These are phyloP conservation scores for Polysphondylium violaceum DNA, from an alignment of 78 protist species.

Conservation along the genomic window DNA sequence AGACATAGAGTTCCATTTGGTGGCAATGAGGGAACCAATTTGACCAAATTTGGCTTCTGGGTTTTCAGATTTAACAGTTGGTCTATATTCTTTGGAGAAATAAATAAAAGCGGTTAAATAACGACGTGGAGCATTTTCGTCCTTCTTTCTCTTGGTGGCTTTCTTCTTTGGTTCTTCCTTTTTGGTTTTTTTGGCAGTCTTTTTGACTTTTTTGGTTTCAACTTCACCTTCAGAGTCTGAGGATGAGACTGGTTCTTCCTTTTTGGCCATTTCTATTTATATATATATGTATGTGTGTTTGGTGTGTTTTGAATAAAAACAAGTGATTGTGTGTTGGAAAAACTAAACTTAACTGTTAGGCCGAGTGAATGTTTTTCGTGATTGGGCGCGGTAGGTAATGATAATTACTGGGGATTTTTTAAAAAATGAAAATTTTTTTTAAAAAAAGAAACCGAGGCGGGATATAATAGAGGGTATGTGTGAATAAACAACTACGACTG, in stretches of 20 bases:
- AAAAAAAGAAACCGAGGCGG: too few relatives aligned
- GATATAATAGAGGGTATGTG: too few relatives aligned
- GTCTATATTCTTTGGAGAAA: constrained; percentile 69
- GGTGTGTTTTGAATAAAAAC: too few relatives aligned
- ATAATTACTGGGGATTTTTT: too few relatives aligned
- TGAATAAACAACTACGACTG: too few relatives aligned
- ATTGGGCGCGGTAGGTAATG: too few relatives aligned
- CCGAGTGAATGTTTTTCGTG: too few relatives aligned
- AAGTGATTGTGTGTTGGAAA: too few relatives aligned
- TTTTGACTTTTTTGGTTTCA: not conserved
- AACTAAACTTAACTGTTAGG: too few relatives aligned
- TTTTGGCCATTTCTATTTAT: too few relatives aligned
- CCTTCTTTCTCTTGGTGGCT: constrained; percentile 59
- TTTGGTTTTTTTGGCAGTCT: constrained; percentile 37
- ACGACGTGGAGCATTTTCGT: constrained; percentile 77
- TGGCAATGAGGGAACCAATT: constrained; percentile 57
- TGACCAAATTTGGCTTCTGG: constrained; percentile 61
- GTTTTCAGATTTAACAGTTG: constrained; percentile 35
- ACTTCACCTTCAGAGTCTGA: constrained; percentile 28
- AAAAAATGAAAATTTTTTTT: too few relatives aligned
- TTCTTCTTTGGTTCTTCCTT: constrained; percentile 46
- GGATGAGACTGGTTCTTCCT: constrained; percentile 69
- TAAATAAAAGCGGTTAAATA: constrained; percentile 61
- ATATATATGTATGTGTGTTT: too few relatives aligned
- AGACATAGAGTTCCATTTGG: constrained; percentile 23